Conservation (phyloP, 139 green algal genomes). For the Spirogloea muscicola region DNA sequence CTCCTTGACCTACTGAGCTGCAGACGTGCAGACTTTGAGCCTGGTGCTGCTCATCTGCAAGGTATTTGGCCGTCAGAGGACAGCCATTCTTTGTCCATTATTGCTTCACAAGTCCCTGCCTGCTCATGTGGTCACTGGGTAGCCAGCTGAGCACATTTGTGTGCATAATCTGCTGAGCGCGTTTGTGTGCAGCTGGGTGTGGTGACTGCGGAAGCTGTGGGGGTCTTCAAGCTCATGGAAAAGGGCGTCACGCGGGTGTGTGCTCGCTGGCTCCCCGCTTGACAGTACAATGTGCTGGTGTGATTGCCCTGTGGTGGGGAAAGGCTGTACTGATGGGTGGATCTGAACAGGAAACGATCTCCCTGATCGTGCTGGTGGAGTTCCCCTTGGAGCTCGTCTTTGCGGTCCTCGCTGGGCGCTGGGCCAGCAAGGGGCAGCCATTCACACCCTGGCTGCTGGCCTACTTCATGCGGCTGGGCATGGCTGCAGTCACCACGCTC, state of each 20-base stretch:
- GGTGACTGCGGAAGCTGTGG: conserved; percentile 61
- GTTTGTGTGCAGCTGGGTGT: conserved; percentile 10
- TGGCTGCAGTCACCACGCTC: conserved; percentile 7
- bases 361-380: conserved; percentile 68
- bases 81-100: too few relatives aligned
- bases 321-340: too few relatives aligned
- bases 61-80: too few relatives aligned
- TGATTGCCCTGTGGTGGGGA: too few relatives aligned
- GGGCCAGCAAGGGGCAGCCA: conserved; percentile 48
- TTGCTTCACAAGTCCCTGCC: too few relatives aligned
- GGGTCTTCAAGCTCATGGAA: conserved; percentile 81
- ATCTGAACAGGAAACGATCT: conserved; percentile 34
- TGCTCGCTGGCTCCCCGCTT: too few relatives aligned
- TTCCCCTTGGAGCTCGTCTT: conserved; percentile 79
- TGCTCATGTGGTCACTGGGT: too few relatives aligned
- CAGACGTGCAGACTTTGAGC: conserved; percentile 6
- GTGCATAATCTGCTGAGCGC: too few relatives aligned
- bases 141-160: too few relatives aligned
- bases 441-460: conserved; percentile 65
- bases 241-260: conserved; percentile 59
- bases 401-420: conserved; percentile 75
- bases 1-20: too few relatives aligned
- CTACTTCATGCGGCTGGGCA: conserved; percentile 1
- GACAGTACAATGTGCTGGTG: too few relatives aligned
- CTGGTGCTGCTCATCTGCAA: conserved; percentile 27